Conservation (phyloP, 768 basidiomycete genomes). For the Saitozyma podzolica region DNA sequence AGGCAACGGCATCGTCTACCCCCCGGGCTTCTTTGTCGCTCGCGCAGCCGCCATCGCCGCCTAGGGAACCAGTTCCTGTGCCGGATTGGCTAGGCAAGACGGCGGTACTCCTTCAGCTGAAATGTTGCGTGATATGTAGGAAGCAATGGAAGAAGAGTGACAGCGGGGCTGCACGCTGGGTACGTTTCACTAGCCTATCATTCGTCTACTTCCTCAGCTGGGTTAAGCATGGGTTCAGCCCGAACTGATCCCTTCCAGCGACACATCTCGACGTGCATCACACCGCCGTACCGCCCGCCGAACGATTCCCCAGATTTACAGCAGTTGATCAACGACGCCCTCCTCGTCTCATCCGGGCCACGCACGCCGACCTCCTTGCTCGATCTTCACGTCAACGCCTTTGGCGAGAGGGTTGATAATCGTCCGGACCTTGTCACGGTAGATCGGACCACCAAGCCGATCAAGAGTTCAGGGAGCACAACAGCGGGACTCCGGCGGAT, state of each 20-base stretch:
- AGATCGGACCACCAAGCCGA: neutral
- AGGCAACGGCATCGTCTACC: neutral
- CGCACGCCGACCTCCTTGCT: slow-evolving; percentile 25
- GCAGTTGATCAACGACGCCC: slow-evolving; percentile 23
- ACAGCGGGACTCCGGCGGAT: slow-evolving; percentile 7
- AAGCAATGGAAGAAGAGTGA: slow-evolving; percentile 33
- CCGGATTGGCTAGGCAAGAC: slow-evolving; percentile 36
- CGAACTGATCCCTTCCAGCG: slow-evolving; percentile 15
- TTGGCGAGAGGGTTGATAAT: slow-evolving; percentile 3
- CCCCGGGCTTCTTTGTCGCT: slow-evolving; percentile 12
- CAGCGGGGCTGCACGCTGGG: slow-evolving; percentile 38
- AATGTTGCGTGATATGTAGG: slow-evolving; percentile 31
- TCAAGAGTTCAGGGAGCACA: neutral
- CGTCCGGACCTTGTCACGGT: neutral
- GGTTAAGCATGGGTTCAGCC: too few relatives aligned
- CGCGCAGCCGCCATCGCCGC: slow-evolving; percentile 12
- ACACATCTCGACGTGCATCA: slow-evolving; percentile 41
- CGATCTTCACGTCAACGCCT: slow-evolving; percentile 25
- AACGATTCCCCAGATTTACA: slow-evolving; percentile 39
- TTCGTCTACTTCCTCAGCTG: too few relatives aligned
- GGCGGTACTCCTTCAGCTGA: slow-evolving; percentile 17
- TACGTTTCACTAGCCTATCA: too few relatives aligned
- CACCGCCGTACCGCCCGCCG: slow-evolving; percentile 38
- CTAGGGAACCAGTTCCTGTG: slow-evolving; percentile 16
- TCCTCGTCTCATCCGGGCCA: slow-evolving; percentile 15